Base-by-base conservation (phyloP, 306 rosid species). In the Senna siamea region DNA sequence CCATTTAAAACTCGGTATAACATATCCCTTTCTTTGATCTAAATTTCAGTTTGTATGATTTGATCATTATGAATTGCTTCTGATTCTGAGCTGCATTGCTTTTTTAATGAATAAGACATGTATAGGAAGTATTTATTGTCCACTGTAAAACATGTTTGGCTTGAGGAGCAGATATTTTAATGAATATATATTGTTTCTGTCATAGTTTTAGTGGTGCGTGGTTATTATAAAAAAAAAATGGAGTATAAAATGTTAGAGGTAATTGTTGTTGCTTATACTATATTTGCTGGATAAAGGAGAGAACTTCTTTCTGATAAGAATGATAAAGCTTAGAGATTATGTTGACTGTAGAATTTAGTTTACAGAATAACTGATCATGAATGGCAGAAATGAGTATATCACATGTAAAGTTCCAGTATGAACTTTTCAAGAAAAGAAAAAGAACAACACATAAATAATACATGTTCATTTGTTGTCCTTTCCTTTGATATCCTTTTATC, bases 81-180 rank as follows among this genome's bases (percentile, higher is more conserved):
- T 15, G 51, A 35, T 58, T 20, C 32, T 15, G 20, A 57, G 28
- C 51, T 68, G 20, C 54, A 15, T 58, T 58, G 44, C 53, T 59
- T 77, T 28, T 57, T 17, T 43, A 56, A 19, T 56, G 74, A 46
- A 65, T 56, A 75, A 46, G 11, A 14, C 44, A 8, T 65, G 6
- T 23, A 56, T 14, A 22, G 40, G 30, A 14, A 5, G 4, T 65
- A 9, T 20, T 55, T 3, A 7, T 55, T 23, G 35, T 66, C 55
- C 17, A 19, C 32, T 43, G 37, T 14, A 66, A 66, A 28, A 23
- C n/a, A 44, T 66, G 22, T 66, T 32, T 15, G 57, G 26, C 57
- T 8, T 26, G 56, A 14, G 26, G 41, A 44, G 19, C 17, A 19
- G 12, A 44, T 32, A 23, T 23, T 22, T 65, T 15, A 20, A 22